Base-by-base conservation (phyloP, 805 yeast genomes). In the Kluyveromyces dobzhanskii region DNA sequence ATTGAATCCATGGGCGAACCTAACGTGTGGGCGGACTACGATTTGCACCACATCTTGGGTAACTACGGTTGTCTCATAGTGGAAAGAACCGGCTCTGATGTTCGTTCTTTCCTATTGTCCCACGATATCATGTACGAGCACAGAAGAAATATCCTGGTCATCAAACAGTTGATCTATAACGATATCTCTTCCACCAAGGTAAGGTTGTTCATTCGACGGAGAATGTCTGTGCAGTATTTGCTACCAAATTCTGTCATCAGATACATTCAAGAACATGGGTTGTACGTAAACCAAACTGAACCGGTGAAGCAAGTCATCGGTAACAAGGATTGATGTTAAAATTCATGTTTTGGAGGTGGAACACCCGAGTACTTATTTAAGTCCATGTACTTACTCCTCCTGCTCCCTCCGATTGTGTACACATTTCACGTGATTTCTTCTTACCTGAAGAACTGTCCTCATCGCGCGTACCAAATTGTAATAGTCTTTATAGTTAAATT, bases 1-100 rank as follows among this genome's bases (percentile, higher is more conserved):
- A 92, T 92, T 39, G 98, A 92, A 61, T 80, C 94, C 32, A 92
- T 92, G 97, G 98, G 98, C n/a, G 98, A 92, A 62, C 97, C 98
- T 17, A 92, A 90, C 53, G 98, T 92, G 28, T 92, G 98, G 98
- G 95, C 95, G 1, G 97, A 90, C 59, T 81, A 74, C 42, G 98
- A 92, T 62, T 69, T 92, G 52, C 94, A 87, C 53, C 98, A 92
- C 59, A 92, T 92, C 34, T 70, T 92, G 49, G 98, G 98, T 19
- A 80, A 84, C 45, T 92, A 92, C 61, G 98, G 98, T 3, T 92
- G 98, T 65, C 67, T 92, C 45, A 92, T 92, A 36, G 96, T 92
- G 17, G 98, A 92, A 67, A 73, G 98, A 50, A 90, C 98, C 0
- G 98, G 98, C 4, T 72, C 92, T 8, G 98, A 92, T 63, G 98